Evolutionary conservation across 2,329 filamentous ascomycete genomes (phyloP), one percentile per base, ranked within the genome.

Genomic region (Lanzia echinophila): DNA sequence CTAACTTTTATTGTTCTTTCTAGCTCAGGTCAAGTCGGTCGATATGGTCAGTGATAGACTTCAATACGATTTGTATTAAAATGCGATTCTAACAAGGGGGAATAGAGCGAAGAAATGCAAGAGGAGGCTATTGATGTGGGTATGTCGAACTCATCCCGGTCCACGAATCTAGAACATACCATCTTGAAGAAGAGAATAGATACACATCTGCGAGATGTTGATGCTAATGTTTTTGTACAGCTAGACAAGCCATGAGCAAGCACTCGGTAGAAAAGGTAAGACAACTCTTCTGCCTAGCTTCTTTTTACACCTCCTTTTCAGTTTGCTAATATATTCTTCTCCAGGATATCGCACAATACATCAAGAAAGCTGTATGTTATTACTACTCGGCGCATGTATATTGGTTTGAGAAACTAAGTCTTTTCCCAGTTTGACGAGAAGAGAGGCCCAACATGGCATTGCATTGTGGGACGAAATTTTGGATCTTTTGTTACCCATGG

Each of bases 401-500:
- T 6, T 22, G 10, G 36, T 24, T 39, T 10, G 11, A 19, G 20
- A 6, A 24, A 28, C 44, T 53, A 28, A 53, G n/a, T 17, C 8
- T n/a, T 6, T 38, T 43, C 53, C 39, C 66, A 97, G 92, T 97
- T 99, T 67, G 94, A 99, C 71, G 88, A 89, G 67, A 87, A 91
- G 70, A 96, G 96, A 77, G 94, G 94, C 34, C 91, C 92, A 59
- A 99, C 94, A 70, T 99, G 92, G 94, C 94, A 99, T 75, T 99
- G 94, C 75, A 96, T 99, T 63, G 94, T 99, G 33, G 94, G 94
- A 60, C 83, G 94, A 64, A 97, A 99, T 79, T 99, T 99, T 75
- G 94, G 94, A 65, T 97, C 92, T 75, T 99, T 97, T 65, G 94
- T 99, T 49, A 99, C 94, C 39, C 94, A 99, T 69, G 53, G 53